Evolutionary conservation across 1,139 yeast genomes (phyloP).

Genomic region (Sugiyamaella xylanicola): DNA sequence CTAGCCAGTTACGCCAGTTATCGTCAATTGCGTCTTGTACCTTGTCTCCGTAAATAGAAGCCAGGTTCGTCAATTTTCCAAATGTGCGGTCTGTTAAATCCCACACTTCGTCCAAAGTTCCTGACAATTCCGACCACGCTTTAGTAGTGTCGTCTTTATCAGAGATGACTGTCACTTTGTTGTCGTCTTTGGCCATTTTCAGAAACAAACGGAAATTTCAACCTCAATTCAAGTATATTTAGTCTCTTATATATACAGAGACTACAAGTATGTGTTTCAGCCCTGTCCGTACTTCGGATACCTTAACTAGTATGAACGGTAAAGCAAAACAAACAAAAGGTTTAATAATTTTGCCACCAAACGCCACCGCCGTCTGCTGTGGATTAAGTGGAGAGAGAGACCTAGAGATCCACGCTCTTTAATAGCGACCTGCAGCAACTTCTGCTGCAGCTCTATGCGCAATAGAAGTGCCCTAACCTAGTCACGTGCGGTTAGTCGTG

Average conservation of each 20-base stretch:
- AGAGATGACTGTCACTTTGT: neutral
- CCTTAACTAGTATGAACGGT: neutral
- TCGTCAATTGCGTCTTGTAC: conserved; percentile 20
- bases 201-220: neutral
- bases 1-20: conserved; percentile 15
- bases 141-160: conserved; percentile 7
- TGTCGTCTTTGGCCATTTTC: conserved; percentile 4
- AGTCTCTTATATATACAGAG: too few relatives aligned
- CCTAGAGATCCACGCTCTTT: neutral
- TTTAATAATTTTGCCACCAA: neutral
- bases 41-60: conserved; percentile 22
- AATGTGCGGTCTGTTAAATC: conserved; percentile 29
- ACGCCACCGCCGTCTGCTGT: neutral
- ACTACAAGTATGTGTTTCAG: too few relatives aligned
- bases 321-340: neutral
- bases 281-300: too few relatives aligned
- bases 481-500: too few relatives aligned
- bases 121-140: conserved; percentile 23
- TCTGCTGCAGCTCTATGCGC: neutral
- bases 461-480: neutral
- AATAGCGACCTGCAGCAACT: neutral
- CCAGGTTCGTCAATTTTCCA: conserved; percentile 24
- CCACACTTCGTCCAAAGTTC: conserved; percentile 27
- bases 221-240: neutral
- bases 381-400: neutral